Conservation (phyloP, 805 yeast genomes). For the Kazachstania africana region DNA sequence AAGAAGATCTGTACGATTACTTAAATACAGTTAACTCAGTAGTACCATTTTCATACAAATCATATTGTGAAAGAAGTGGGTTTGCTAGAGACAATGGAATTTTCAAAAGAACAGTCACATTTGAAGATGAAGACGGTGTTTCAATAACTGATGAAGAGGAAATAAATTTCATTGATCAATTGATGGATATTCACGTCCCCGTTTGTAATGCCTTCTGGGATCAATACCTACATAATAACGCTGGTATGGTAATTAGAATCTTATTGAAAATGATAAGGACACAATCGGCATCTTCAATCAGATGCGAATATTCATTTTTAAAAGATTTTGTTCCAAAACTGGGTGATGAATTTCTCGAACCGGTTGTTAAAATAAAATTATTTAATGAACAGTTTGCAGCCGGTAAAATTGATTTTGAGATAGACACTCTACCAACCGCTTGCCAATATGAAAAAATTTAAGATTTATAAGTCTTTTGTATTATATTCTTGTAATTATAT, state of each 20-base stretch:
- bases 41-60: slow-evolving; percentile 9
- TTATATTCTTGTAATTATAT: too few relatives aligned
- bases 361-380: slow-evolving; percentile 9
- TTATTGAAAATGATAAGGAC: slow-evolving; percentile 8
- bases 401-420: slow-evolving; percentile 12
- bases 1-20: slow-evolving; percentile 11
- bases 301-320: slow-evolving; percentile 8
- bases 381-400: slow-evolving; percentile 12
- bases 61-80: slow-evolving; percentile 8
- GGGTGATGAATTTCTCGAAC: slow-evolving; percentile 8
- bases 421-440: slow-evolving; percentile 12
- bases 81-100: slow-evolving; percentile 7
- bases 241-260: slow-evolving; percentile 6
- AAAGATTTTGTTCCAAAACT: slow-evolving; percentile 7
- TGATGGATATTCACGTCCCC: slow-evolving; percentile 12
- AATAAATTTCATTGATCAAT: slow-evolving; percentile 8
- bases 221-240: slow-evolving; percentile 7
- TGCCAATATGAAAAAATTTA: slow-evolving; percentile 5
- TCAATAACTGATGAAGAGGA: neutral
- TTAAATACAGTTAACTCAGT: slow-evolving; percentile 9
- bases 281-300: slow-evolving; percentile 6
- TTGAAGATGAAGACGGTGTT: neutral
- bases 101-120: slow-evolving; percentile 2
- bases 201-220: slow-evolving; percentile 15
- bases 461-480: too few relatives aligned